A percentile compares a stretch with the other conserved stretches of the same genome.
Conservation (phyloP, 129 eudicot genomes). For the Flaveria ramosissima region DNA sequence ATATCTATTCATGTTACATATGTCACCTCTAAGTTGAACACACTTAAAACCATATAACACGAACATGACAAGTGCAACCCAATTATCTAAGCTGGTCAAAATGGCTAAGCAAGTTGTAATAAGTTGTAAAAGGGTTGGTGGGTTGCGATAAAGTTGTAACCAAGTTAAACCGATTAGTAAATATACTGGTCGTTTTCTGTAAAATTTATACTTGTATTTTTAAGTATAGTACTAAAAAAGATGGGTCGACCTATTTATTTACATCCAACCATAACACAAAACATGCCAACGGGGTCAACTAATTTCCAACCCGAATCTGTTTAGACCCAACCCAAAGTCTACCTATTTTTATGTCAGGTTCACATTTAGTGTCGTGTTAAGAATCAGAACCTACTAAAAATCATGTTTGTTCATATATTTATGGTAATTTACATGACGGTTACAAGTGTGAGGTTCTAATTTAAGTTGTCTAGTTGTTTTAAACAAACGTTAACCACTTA, state of each 20-base stretch:
- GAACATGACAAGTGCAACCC: not conserved
- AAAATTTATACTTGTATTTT: not conserved
- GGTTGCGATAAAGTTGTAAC: not conserved
- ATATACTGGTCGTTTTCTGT: not conserved
- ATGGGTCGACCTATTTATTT: not conserved
- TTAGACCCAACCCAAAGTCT: not conserved
- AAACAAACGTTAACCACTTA: not conserved
- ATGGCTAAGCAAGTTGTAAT: not conserved
- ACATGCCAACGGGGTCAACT: not conserved
- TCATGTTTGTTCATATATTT: not conserved
- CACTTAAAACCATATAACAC: not conserved
- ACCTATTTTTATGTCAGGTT: not conserved
- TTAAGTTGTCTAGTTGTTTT: not conserved
- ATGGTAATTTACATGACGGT: not conserved
- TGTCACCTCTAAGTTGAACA: not conserved
- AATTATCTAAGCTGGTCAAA: not conserved
- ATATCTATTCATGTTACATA: not conserved
- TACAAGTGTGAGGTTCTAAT: not conserved
- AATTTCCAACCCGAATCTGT: not conserved
- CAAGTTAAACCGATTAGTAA: not conserved
- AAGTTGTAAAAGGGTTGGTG: not conserved
- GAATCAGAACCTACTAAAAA: no score
- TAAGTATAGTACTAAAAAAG: no score
- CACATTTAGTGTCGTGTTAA: not conserved
- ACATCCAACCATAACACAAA: not conserved